Base-by-base conservation (phyloP, 2,329 filamentous ascomycete genomes). In the Aspergillus costaricaensis region DNA sequence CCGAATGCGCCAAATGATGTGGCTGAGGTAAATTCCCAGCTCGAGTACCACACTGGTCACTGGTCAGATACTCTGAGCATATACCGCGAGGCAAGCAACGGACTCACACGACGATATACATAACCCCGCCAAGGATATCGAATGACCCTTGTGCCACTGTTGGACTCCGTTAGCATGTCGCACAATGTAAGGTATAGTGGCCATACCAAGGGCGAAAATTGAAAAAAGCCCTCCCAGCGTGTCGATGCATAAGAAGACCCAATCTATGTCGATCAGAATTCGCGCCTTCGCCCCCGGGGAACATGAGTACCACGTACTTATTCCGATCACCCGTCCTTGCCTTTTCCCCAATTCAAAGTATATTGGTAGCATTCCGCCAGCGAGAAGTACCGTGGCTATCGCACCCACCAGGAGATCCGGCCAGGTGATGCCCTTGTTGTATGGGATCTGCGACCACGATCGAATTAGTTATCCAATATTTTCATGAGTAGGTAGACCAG, bases 201-300 rank as follows among this genome's bases (percentile, higher is more conserved):
- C 32, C 41, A 7, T 44, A 44, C 41, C 41, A 5, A 44, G 41
- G 2, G 41, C 41, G 14, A 44, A 44, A 10, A 44, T 19, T 14
- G 41, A 44, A 15, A 44, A 44, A 1, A 44, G 21, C 7, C 41
- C 41, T 14, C 41, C 41, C 5, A 44, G 17, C 5, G 41, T 44
- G 17, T 44, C 41, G 17, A 44, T 44, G 21, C 41, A 23, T 19
- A 44, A 44, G 21, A 44, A 44, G 19, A 44, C 19, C 41, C 41
- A 44, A 44, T 44, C 41, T 44, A 23, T n/a, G 21, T 15, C 41
- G n/a, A 5, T 44, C 5, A 44, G 41, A 19, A 15, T 10, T 14
- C 10, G 3, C 1, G 12, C 1, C 5, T 5, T 36, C 0, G 5
- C 12, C 5, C 12, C 1, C 19, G 14, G 4, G 10, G 5, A 9